phyloP scores from a whole-genome alignment of 169 alveolate genomes.

The Cryptosporidium bovis region DNA sequence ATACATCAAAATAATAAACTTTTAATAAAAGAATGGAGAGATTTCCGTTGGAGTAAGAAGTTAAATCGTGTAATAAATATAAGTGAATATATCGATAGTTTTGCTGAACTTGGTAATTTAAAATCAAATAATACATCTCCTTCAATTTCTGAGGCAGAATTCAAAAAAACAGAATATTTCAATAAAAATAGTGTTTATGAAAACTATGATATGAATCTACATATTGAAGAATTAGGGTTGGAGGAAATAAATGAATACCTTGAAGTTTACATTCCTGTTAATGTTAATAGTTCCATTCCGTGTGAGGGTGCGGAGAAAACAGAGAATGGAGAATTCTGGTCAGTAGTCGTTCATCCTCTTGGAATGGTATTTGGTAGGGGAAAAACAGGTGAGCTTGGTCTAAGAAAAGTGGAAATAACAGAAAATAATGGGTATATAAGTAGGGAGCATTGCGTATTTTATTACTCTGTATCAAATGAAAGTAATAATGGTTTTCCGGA shows the following conservation, averaged over 20 bases:
- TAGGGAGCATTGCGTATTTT: constrained; percentile 89
- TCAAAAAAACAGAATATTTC: background rate
- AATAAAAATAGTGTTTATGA: constrained; percentile 3
- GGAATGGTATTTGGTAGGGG: constrained; percentile 75
- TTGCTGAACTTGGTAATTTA: background rate
- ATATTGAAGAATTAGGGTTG: constrained; percentile 29
- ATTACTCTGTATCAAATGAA: constrained; percentile 6
- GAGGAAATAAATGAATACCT: constrained; percentile 59
- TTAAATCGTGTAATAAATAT: constrained; percentile 42
- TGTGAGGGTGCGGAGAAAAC: constrained; percentile 55
- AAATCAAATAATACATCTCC: background rate
- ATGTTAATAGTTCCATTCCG: constrained; percentile 4
- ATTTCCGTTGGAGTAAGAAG: constrained; percentile 71
- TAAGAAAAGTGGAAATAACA: constrained; percentile 69
- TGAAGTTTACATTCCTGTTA: constrained; percentile 53
- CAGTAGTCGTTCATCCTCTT: constrained; percentile 64
- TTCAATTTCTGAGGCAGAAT: background rate
- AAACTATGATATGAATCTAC: background rate
- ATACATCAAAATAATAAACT: background rate
- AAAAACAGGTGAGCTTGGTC: constrained; percentile 48
- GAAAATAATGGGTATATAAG: constrained; percentile 88
- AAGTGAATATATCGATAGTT: constrained; percentile 13
- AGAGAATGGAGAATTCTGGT: constrained; percentile 61
- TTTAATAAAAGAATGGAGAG: constrained; percentile 38
- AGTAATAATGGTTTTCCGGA: background rate